Evolutionary conservation across 192 early-diverging fungal species (phyloP).

Genomic region (Podila epicladia): DNA sequence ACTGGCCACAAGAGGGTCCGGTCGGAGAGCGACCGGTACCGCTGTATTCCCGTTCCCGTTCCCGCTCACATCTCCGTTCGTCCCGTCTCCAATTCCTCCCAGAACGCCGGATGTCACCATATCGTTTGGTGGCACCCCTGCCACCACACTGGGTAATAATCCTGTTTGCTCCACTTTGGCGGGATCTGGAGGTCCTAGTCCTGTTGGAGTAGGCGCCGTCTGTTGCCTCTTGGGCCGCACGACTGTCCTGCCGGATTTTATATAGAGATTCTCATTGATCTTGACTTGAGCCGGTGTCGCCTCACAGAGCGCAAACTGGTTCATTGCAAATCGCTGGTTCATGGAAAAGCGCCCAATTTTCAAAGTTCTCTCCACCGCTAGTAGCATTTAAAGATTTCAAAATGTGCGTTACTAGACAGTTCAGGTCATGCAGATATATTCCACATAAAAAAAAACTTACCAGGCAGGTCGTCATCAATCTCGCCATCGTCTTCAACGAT

Average conservation of each 20-base stretch:
- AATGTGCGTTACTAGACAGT: background rate
- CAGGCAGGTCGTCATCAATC: slow-evolving; percentile 96
- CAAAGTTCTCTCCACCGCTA: slow-evolving; percentile 88
- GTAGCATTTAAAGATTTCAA: background rate
- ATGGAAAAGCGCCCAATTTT: slow-evolving; percentile 80
- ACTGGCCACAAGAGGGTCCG: slow-evolving; percentile 35
- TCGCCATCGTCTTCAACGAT: slow-evolving; percentile 97
- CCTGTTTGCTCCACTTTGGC: background rate
- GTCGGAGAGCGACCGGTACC: slow-evolving; percentile 4
- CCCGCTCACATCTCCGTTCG: background rate
- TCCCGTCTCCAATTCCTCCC: background rate
- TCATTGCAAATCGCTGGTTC: slow-evolving; percentile 78
- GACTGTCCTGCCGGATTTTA: slow-evolving; percentile 31
- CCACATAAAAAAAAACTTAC: slow-evolving; percentile 45
- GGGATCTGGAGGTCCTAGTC: slow-evolving; percentile 17
- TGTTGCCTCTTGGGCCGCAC: slow-evolving; percentile 33
- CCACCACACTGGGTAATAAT: background rate
- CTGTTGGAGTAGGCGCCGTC: slow-evolving; percentile 1
- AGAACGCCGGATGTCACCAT: background rate
- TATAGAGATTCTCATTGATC: slow-evolving; percentile 56
- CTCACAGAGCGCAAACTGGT: slow-evolving; percentile 90
- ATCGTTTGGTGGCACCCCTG: slow-evolving; percentile 2
- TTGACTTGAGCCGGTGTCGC: slow-evolving; percentile 79
- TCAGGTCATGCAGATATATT: background rate
- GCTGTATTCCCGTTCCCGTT: slow-evolving; percentile 1